Percentiles rank a stretch among this genome's conserved stretches.
Evolutionary conservation across 495 filamentous ascomycete genomes (phyloP).

Genomic region (Penicillium lagena): DNA sequence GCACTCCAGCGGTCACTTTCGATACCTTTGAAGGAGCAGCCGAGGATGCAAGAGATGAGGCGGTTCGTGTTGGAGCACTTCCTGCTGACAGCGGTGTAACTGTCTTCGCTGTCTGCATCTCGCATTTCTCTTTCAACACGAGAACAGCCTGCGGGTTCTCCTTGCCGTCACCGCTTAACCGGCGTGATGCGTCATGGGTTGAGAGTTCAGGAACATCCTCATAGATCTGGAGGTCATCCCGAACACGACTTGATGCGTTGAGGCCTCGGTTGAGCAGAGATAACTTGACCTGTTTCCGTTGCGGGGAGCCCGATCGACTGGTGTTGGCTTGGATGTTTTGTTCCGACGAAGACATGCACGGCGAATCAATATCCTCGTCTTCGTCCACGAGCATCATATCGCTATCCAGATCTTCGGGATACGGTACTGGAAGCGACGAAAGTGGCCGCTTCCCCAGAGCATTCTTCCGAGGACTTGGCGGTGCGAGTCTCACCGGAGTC

Average conservation of each 20-base stretch:
- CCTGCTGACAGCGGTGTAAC: background rate
- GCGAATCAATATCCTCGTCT: slow-evolving; percentile 14
- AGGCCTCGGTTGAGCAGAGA: slow-evolving; percentile 15
- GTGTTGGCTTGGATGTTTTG: slow-evolving; percentile 38
- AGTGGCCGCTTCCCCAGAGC: slow-evolving; percentile 36
- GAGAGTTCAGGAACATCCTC: slow-evolving; percentile 27
- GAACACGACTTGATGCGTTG: slow-evolving; percentile 19
- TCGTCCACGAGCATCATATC: slow-evolving; percentile 23
- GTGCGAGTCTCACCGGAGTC: slow-evolving; percentile 22
- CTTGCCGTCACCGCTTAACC: slow-evolving; percentile 24
- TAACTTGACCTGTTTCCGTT: slow-evolving; percentile 28
- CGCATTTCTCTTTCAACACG: slow-evolving; percentile 8
- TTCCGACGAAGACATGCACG: slow-evolving; percentile 28
- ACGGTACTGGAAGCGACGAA: slow-evolving; percentile 28
- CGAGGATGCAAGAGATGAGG: background rate
- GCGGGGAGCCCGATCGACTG: slow-evolving; percentile 8
- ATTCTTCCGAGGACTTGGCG: slow-evolving; percentile 28
- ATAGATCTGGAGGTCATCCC: slow-evolving; percentile 32
- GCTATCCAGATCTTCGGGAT: slow-evolving; percentile 15
- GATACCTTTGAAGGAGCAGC: slow-evolving; percentile 4
- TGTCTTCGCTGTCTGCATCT: slow-evolving; percentile 1
- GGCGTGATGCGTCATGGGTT: slow-evolving; percentile 9
- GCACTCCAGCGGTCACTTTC: slow-evolving; percentile 16
- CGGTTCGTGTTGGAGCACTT: background rate
- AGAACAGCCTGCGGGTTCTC: slow-evolving; percentile 20